Evolutionary conservation across 2,329 filamentous ascomycete genomes (phyloP).

Genomic region (Microdochium bolleyi): DNA sequence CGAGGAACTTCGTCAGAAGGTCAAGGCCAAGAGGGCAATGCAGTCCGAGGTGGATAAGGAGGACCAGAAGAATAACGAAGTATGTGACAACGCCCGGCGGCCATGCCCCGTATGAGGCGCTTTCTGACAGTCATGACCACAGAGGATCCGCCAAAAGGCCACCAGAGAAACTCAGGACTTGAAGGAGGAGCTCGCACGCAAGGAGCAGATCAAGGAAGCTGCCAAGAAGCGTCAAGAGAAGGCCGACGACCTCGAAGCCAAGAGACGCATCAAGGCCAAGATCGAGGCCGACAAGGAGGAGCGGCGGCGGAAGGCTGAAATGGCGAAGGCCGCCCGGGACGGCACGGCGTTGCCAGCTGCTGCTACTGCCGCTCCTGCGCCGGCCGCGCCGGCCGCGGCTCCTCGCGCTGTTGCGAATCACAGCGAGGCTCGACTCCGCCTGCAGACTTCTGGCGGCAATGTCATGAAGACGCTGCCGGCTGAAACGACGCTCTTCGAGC

Average conservation of each 20-base stretch:
- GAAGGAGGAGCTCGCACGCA: constrained; percentile 81
- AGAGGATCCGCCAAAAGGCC: constrained; percentile 73
- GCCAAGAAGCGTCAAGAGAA: constrained; percentile 84
- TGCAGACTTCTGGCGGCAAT: constrained; percentile 70
- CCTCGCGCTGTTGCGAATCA: constrained; percentile 62
- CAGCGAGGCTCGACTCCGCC: constrained; percentile 70
- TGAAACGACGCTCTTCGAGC: constrained; percentile 87
- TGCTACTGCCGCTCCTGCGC: constrained; percentile 28
- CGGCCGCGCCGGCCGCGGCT: constrained; percentile 36
- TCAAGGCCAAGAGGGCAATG: constrained; percentile 63
- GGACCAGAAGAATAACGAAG: constrained; percentile 80
- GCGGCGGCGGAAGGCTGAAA: constrained; percentile 74
- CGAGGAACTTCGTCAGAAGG: constrained; percentile 62
- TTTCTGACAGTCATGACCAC: constrained; percentile 1
- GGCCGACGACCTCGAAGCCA: constrained; percentile 73
- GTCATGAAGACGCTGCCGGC: constrained; percentile 82
- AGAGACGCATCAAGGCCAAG: constrained; percentile 83
- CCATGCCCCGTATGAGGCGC: too few species aligned
- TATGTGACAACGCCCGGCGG: constrained; percentile 22
- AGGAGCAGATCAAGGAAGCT: constrained; percentile 89
- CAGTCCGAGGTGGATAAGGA: constrained; percentile 69
- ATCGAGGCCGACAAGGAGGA: constrained; percentile 94
- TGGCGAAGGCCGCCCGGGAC: constrained; percentile 77
- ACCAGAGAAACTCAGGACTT: constrained; percentile 82
- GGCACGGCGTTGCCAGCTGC: constrained; percentile 48